Conservation (phyloP, 164 flowering plant genomes). For the Santalum album region DNA sequence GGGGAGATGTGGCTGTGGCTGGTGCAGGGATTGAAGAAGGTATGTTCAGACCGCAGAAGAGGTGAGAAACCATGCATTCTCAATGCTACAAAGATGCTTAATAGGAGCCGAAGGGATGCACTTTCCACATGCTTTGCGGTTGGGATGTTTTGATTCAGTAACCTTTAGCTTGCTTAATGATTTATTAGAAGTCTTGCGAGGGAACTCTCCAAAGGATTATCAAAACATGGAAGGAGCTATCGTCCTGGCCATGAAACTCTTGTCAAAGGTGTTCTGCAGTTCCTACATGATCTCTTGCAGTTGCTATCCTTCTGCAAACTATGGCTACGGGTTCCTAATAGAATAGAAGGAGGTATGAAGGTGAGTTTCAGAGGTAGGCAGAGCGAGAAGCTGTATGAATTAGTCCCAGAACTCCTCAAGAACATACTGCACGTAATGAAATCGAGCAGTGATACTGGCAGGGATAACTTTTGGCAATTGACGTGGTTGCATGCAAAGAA, state of each 20-base stretch:
- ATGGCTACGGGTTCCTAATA: constrained; percentile 29
- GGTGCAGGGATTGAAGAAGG: constrained; percentile 28
- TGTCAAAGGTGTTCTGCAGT: constrained; percentile 28
- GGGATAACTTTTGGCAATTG: neutral
- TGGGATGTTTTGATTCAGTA: constrained; percentile 30
- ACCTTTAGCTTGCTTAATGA: constrained; percentile 34
- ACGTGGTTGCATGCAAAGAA: neutral
- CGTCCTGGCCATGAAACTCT: constrained; percentile 23
- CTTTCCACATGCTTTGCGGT: constrained; percentile 20
- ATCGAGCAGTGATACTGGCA: neutral
- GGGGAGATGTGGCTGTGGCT: constrained; percentile 36
- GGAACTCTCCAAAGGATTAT: constrained; percentile 25
- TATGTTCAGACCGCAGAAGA: constrained; percentile 38
- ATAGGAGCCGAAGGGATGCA: constrained; percentile 22
- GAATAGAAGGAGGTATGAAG: constrained; percentile 29
- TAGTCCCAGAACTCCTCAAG: constrained; percentile 28
- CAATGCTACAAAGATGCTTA: constrained; percentile 26
- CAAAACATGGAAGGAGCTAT: constrained; percentile 35
- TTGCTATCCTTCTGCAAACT: constrained; percentile 23
- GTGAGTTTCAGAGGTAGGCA: constrained; percentile 30
- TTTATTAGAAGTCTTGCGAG: constrained; percentile 27
- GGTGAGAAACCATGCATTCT: constrained; percentile 28
- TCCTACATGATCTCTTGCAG: constrained; percentile 17
- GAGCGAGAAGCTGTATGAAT: constrained; percentile 30
- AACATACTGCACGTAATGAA: constrained; percentile 16